These are phyloP conservation scores for Brettanomyces custersianus DNA, from an alignment of 805 yeast species.

Conservation along the genomic window DNA sequence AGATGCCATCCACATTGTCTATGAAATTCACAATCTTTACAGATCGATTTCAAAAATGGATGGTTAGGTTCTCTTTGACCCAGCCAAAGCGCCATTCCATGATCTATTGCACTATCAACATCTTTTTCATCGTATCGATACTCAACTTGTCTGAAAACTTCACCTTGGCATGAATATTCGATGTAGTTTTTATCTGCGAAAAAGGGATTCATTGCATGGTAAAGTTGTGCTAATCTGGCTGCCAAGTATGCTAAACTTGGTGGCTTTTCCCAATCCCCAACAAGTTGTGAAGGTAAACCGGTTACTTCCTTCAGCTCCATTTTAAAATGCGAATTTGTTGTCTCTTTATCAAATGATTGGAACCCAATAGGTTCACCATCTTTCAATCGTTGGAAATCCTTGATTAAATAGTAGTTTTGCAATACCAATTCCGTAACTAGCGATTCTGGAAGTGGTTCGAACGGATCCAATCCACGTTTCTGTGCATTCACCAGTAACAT, in stretches of 20 bases:
- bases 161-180: conserved; percentile 42
- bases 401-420: conserved; percentile 26
- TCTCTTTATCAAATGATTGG: conserved; percentile 27
- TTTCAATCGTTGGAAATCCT: conserved; percentile 37
- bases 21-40: conserved; percentile 48
- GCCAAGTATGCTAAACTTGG: conserved; percentile 51
- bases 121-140: conserved; percentile 29
- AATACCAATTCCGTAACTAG: conserved; percentile 30
- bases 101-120: conserved; percentile 22
- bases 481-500: conserved; percentile 37
- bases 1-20: conserved; percentile 32
- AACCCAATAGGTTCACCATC: conserved; percentile 37
- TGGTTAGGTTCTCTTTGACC: conserved; percentile 45
- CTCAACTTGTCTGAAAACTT: conserved; percentile 31
- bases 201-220: conserved; percentile 26
- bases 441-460: conserved; percentile 36
- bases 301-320: neutral
- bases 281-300: neutral
- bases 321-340: neutral
- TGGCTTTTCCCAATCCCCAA: conserved; percentile 39
- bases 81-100: conserved; percentile 45
- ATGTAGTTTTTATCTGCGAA: conserved; percentile 32
- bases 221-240: conserved; percentile 42
- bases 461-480: conserved; percentile 39
- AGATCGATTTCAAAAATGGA: conserved; percentile 32